Evolutionary conservation across 2,329 filamentous ascomycete genomes (phyloP).

Genomic region (Pseudogymnoascus sp.): DNA sequence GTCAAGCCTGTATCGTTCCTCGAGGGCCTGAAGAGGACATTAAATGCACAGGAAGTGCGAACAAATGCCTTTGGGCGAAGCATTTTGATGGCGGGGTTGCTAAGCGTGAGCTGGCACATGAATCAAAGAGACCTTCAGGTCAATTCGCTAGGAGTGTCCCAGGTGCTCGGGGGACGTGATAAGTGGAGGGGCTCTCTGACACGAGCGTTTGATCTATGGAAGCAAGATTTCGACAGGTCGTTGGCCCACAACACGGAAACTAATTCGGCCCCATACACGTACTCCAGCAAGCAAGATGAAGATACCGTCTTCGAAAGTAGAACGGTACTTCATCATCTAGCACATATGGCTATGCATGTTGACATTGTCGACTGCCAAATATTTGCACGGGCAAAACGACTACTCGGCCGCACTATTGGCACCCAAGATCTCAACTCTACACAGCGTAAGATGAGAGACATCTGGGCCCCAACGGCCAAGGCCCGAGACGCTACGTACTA

Average conservation of each 20-base stretch:
- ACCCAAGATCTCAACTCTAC: constrained; percentile 73
- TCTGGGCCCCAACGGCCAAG: constrained; percentile 81
- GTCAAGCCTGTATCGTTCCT: constrained; percentile 82
- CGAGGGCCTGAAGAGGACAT: constrained; percentile 80
- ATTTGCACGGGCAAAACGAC: constrained; percentile 77
- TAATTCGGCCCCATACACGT: constrained; percentile 47
- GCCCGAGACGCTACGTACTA: constrained; percentile 91
- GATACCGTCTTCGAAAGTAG: constrained; percentile 74
- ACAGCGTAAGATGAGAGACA: constrained; percentile 74
- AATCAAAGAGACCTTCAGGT: constrained; percentile 92
- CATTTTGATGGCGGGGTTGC: constrained; percentile 85
- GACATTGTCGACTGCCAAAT: constrained; percentile 98
- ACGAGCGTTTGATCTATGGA: constrained; percentile 89
- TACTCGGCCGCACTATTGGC: constrained; percentile 80
- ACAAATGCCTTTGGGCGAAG: constrained; percentile 92
- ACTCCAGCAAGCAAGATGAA: constrained; percentile 55
- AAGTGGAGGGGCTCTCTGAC: constrained; percentile 85
- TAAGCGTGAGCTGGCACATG: constrained; percentile 97
- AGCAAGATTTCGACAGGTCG: constrained; percentile 79
- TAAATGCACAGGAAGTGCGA: constrained; percentile 76
- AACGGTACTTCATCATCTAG: constrained; percentile 84
- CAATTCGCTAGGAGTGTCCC: constrained; percentile 71
- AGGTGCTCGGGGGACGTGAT: constrained; percentile 76
- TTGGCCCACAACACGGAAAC: constrained; percentile 51
- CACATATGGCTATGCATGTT: constrained; percentile 96